Evolutionary conservation across 1,284 basidiomycete species (phyloP), one percentile per base, ranked within the genome.

Genomic region (Anthracocystis setariae): DNA sequence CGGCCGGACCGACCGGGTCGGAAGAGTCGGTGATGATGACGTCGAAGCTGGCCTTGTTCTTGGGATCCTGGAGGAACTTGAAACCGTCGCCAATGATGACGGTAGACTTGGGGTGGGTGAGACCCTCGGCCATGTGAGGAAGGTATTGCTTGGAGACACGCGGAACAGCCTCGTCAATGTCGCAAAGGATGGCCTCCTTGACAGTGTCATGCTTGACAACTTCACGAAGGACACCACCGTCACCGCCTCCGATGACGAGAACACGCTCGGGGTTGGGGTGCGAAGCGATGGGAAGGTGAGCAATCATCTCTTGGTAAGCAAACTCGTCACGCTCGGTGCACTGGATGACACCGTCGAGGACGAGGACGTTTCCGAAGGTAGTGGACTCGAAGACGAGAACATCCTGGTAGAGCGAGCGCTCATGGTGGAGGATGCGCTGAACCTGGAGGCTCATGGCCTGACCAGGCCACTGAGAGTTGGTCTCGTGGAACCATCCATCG

Each of bases 231-330:
- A 98, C 95, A 67, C 79, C 79, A 35, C 83, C 83, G 65, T 84
- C 84, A 45, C 95, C 94, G 61, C 95, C 95, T 61, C 95, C 95
- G 67, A 99, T 95, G 58, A 98, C 94, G 37, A 98, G 89, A 21
- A 98, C 94, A 79, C 91, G 90, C 85, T 93, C 91, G 1, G 95
- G 96, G 87, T 97, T 92, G 27, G 96, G 95, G 85, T 98, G 95
- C 70, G 91, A 94, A 23, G 92, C 90, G 73, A 98, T 88, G 37
- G 95, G 95, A 48, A 99, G 86, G 85, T 98, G 94, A 18, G 95
- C 89, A 79, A 99, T 98, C 95, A 98, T 98, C 86, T 99, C 95
- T 84, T 98, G 96, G 85, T 98, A 98, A 90, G 94, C 93, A 84
- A 98, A 98, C 85, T 98, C 95, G 84, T 98, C 95, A 52, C 94